Percentiles rank a stretch among this genome's conserved stretches.
Conservation (phyloP, 169 alveolate genomes). For the Plasmodium gallinaceum region DNA sequence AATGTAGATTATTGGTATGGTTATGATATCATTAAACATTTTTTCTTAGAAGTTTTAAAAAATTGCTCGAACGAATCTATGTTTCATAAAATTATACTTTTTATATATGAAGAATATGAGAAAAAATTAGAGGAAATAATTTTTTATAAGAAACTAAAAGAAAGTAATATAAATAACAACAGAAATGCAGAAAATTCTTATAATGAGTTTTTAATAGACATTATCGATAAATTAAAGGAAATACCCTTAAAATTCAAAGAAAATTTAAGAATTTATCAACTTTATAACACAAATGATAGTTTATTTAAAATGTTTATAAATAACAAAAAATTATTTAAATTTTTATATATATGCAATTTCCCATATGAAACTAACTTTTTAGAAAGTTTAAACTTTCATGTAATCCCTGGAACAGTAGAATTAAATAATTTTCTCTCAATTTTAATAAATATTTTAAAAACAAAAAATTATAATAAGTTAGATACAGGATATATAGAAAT, state of each 20-base stretch:
- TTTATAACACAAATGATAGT: constrained; percentile 32
- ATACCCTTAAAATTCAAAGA: constrained; percentile 46
- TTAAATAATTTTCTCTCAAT: constrained; percentile 38
- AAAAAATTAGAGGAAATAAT: constrained; percentile 3
- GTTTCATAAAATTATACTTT: constrained; percentile 54
- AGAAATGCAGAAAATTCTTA: constrained; percentile 1
- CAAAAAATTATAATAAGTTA: constrained; percentile 7
- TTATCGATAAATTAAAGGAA: constrained; percentile 32
- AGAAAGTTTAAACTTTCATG: constrained; percentile 52
- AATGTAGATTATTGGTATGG: constrained; percentile 54
- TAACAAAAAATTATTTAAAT: constrained; percentile 24
- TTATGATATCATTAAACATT: constrained; percentile 48
- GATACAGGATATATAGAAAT: constrained; percentile 7
- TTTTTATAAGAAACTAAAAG: neutral
- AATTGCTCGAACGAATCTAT: constrained; percentile 12
- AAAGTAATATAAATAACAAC: neutral
- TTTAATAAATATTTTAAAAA: constrained; percentile 47
- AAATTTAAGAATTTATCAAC: constrained; percentile 45
- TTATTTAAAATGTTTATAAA: constrained; percentile 47
- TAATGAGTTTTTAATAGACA: constrained; percentile 21
- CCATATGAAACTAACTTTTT: constrained; percentile 36
- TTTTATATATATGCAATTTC: constrained; percentile 28
- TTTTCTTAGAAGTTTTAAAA: constrained; percentile 20
- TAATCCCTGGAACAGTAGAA: constrained; percentile 31
- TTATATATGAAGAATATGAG: constrained; percentile 50